Evolutionary conservation across 805 yeast genomes (phyloP).

Genomic region (Cyberlindnera suaveolens): DNA sequence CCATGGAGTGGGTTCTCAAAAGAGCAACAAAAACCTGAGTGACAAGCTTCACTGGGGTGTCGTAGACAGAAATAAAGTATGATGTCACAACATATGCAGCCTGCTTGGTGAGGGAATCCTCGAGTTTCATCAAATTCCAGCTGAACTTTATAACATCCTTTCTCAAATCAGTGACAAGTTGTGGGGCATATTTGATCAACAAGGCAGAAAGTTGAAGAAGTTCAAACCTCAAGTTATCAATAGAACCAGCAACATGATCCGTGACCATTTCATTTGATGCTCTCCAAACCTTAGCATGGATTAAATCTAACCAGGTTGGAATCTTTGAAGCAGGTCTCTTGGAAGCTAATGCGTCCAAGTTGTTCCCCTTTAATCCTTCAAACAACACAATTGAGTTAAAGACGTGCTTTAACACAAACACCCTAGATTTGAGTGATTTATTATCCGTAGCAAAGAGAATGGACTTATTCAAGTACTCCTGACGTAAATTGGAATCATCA

Average conservation of each 20-base stretch:
- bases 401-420: conserved; percentile 55
- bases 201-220: conserved; percentile 76
- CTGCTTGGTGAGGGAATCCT: conserved; percentile 83
- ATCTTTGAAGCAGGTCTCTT: conserved; percentile 23
- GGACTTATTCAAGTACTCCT: conserved; percentile 44
- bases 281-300: conserved; percentile 70
- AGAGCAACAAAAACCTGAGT: conserved; percentile 90
- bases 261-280: conserved; percentile 47
- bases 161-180: conserved; percentile 48
- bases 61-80: conserved; percentile 79
- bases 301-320: conserved; percentile 57
- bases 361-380: conserved; percentile 48
- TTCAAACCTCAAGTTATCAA: conserved; percentile 72
- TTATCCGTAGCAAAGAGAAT: conserved; percentile 44
- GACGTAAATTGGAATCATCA: conserved; percentile 39
- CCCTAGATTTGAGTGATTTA: conserved; percentile 45
- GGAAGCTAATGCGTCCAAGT: conserved; percentile 41
- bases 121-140: conserved; percentile 89
- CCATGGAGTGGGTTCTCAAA: conserved; percentile 77
- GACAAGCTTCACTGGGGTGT: conserved; percentile 82
- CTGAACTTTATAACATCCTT: conserved; percentile 89
- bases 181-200: conserved; percentile 63
- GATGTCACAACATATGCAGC: conserved; percentile 89
- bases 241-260: conserved; percentile 54
- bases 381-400: conserved; percentile 60